phyloP scores from a whole-genome alignment of 257 asterid species.

The Eucommia ulmoides region DNA sequence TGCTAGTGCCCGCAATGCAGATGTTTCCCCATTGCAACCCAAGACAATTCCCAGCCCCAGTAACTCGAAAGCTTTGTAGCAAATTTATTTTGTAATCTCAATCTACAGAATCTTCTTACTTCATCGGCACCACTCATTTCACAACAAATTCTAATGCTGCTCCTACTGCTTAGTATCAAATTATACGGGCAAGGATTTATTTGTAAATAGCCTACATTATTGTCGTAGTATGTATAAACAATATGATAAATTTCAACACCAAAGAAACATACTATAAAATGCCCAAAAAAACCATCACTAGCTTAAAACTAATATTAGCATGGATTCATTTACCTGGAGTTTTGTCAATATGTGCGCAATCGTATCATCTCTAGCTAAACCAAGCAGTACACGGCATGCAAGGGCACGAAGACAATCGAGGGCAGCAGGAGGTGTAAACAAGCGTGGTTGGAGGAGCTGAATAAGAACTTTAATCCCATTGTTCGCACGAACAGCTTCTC shows the following conservation, averaged over 20 bases:
- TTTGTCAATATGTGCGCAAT: conserved; percentile 95
- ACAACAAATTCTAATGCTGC: no score
- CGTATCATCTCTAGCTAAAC: conserved; percentile 94
- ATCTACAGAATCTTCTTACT: no score
- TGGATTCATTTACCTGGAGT: conserved; percentile 56
- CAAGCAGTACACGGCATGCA: conserved; percentile 97
- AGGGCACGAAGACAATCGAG: conserved; percentile 99
- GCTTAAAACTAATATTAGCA: neutral
- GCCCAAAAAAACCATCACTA: neutral
- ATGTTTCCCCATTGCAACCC: no score
- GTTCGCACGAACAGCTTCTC: conserved; percentile 97
- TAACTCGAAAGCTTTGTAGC: no score
- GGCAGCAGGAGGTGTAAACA: conserved; percentile 88
- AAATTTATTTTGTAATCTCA: no score
- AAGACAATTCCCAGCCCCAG: no score
- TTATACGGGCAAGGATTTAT: no score
- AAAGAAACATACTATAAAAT: no score
- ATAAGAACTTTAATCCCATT: conserved; percentile 94
- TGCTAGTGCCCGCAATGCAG: no score
- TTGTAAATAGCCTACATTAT: no score
- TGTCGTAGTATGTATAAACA: neutral
- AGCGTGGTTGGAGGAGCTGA: conserved; percentile 94
- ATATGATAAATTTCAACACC: neutral
- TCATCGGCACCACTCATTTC: no score
- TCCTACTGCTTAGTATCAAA: no score